Base-by-base conservation (phyloP, 345 rosid genomes). In the Linum trigynum region DNA sequence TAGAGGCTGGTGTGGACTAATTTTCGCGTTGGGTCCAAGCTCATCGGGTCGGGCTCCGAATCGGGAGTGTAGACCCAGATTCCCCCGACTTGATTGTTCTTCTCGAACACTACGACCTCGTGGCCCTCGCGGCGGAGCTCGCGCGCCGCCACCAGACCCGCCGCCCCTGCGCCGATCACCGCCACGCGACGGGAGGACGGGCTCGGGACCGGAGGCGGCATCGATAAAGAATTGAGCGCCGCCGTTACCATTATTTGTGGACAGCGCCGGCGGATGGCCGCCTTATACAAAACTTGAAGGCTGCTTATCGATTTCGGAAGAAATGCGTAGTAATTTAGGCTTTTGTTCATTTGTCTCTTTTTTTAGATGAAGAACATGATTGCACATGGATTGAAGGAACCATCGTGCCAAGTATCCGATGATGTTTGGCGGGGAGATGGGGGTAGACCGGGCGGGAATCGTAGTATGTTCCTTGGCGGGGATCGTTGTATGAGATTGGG, bases 111-210 rank as follows among this genome's bases (percentile, higher is more conserved):
- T 4, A 85, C 89, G 10, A 86, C 96, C 1, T 75, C 55, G 76
- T 85, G 98, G 50, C 97, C 97, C 71, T 88, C 96, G 1, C 84
- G 83, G 0, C 79, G 81, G 16, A 92, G 89, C 83, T 92, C 97
- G 2, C 84, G 72, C 40, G 95, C 88, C 0, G 92, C 83, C 1
- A 85, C 84, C 17, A 92, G 65, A 10, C 98, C 97, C 38, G 97
- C 85, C 5, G 90, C 86, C 50, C 98, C 97, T 8, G 95, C 97
- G 11, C 96, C 97, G 50, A 92, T 81, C 1, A 88, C 87, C 0
- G 94, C 97, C 62, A 92, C 98, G 68, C 76, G 83, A 74, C 76
- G 82, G 17, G 87, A 74, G 53, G 38, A 72, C 16, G 67, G 57
- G 61, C 81, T 55, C 38, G 60, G 39, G 39, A 69, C 36, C n/a